These are phyloP conservation scores for Cytospora paraplurivora DNA, from an alignment of 2,329 filamentous ascomycete species.

Conservation along the genomic window DNA sequence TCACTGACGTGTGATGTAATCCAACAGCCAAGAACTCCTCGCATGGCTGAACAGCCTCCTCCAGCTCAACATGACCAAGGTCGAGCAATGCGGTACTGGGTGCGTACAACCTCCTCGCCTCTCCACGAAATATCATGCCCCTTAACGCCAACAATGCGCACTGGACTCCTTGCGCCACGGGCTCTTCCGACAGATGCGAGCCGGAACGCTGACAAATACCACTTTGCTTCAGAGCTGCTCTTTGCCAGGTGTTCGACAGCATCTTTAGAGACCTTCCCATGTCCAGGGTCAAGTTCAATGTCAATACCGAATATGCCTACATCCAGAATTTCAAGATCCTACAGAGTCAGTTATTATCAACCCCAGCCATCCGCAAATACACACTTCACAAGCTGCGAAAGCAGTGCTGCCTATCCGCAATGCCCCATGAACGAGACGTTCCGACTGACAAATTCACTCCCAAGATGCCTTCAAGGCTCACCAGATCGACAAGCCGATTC, in stretches of 20 bases:
- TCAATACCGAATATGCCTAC: constrained; percentile 95
- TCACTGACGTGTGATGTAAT: constrained; percentile 19
- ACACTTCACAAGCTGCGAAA: constrained; percentile 11
- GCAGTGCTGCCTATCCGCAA: neutral
- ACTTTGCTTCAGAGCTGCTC: constrained; percentile 68
- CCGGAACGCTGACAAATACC: neutral
- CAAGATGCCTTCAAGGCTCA: constrained; percentile 83
- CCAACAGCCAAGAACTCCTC: constrained; percentile 85
- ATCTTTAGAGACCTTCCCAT: constrained; percentile 96
- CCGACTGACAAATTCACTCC: constrained; percentile 27
- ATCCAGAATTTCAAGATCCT: constrained; percentile 98
- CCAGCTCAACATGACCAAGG: constrained; percentile 96
- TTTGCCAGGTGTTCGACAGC: constrained; percentile 98
- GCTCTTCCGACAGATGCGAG: neutral
- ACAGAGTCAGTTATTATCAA: constrained; percentile 68
- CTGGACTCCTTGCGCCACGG: constrained; percentile 36
- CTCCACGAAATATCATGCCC: neutral
- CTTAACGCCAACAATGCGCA: neutral
- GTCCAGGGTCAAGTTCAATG: constrained; percentile 96
- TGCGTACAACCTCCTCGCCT: constrained; percentile 48
- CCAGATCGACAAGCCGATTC: constrained; percentile 84
- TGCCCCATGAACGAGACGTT: neutral
- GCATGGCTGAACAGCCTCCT: constrained; percentile 97
- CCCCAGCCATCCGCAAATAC: constrained; percentile 20
- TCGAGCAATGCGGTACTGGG: constrained; percentile 99